Base-by-base conservation (phyloP, 305 asterid genomes). In the Rubia tinctorum region DNA sequence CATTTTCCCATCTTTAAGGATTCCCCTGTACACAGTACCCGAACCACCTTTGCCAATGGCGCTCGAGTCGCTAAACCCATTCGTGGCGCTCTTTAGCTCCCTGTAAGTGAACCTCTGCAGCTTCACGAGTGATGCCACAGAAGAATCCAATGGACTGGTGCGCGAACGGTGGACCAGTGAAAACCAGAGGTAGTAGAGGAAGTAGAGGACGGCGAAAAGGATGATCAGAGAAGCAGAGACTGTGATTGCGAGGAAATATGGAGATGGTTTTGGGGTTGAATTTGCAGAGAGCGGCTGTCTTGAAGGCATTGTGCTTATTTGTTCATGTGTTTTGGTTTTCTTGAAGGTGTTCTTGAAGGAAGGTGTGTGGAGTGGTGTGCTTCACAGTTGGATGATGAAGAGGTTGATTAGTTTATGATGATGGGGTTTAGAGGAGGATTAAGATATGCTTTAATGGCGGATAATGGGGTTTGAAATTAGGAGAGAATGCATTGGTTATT, bases 1-100 rank as follows among this genome's bases (percentile, higher is more conserved):
- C 44, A 86, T 42, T 74, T 86, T 94, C 42, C 99, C 97, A 80
- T 90, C 90, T 71, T 75, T 87, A 23, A 94, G 76, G 75, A 83
- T 86, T 58, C 98, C 99, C 62, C 88, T 84, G 80, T 75, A 94
- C 73, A 94, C 99, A 62, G 89, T 76, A 63, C 98, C 96, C 5
- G 98, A 94, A 73, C 99, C 98, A 37, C 99, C 99, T 80, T 89
- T 94, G 3, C 99, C 99, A 12, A 92, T 87, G 51, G 84, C 82
- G 69, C 86, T 89, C 0, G 90, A 76, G 60, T 76, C 80, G 73
- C 86, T 83, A 87, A 94, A 94, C 30, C 83, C 85, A 72, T 81
- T 79, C 47, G 99, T 92, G 18, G 99, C 99, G 23, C 71, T 77
- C 80, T 81, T 88, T n/a, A 94, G 86, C 79, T 94, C 96, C 34